A percentile compares a stretch with the other conserved stretches of the same genome.
These are phyloP conservation scores for Nepenthes gracilis DNA, from an alignment of 148 eudicot species.

Conservation along the genomic window DNA sequence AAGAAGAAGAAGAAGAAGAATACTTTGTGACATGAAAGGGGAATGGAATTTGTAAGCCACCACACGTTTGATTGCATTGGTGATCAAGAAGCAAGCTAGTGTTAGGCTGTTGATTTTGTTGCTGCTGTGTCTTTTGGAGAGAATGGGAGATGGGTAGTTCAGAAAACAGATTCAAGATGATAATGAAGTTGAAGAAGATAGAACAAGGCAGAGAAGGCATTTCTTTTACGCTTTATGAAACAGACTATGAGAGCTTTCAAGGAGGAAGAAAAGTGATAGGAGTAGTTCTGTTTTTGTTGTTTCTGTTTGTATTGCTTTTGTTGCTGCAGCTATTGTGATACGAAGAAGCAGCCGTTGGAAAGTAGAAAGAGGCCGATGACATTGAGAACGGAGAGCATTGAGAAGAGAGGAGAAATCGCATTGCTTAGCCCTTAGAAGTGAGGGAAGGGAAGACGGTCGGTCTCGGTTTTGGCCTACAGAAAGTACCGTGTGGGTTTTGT, in stretches of 20 bases:
- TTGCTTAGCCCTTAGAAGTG: conserved; percentile 24
- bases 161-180: conserved; percentile 1
- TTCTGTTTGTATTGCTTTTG: conserved; percentile 5
- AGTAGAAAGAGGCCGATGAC: conserved; percentile 12
- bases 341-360: not conserved
- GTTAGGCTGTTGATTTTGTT: not conserved
- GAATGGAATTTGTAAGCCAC: conserved; percentile 32
- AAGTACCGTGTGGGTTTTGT: conserved; percentile 20
- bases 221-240: no score
- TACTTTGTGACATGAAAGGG: conserved; percentile 46
- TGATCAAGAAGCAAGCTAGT: conserved; percentile 5
- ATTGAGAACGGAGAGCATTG: conserved; percentile 3
- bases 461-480: conserved; percentile 46
- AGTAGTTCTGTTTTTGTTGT: not conserved
- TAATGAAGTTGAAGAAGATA: not conserved
- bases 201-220: no score
- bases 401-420: conserved; percentile 9
- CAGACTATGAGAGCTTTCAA: no score
- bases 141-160: conserved; percentile 14
- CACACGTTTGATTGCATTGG: conserved; percentile 48
- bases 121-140: no score
- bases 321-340: conserved; percentile 6
- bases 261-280: not conserved
- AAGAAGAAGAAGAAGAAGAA: conserved; percentile 4
- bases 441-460: conserved; percentile 54